A percentile compares a stretch with the other conserved stretches of the same genome.
Evolutionary conservation across 352 stramenopile genomes (phyloP).

Genomic region (Pythium periplocum): DNA sequence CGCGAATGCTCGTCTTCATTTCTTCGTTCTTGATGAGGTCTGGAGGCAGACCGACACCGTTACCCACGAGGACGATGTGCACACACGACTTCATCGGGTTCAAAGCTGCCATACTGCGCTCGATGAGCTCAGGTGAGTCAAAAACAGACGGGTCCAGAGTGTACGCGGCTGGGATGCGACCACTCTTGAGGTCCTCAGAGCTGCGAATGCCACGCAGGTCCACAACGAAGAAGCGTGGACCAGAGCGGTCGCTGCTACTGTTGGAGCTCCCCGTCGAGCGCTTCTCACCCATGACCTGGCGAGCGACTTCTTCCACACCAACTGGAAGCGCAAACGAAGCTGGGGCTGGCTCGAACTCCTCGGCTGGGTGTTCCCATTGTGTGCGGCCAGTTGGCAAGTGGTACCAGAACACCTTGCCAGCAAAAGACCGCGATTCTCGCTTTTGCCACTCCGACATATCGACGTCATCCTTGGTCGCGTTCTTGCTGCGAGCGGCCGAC

Average conservation of each 20-base stretch:
- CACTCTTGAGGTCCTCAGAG: conserved; percentile 75
- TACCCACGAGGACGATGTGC: conserved; percentile 70
- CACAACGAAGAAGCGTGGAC: conserved; percentile 69
- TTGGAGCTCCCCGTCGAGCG: conserved; percentile 12
- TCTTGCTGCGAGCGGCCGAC: conserved; percentile 15
- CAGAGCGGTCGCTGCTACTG: neutral
- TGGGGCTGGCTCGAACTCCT: conserved; percentile 50
- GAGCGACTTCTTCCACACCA: conserved; percentile 60
- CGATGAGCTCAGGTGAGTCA: conserved; percentile 76
- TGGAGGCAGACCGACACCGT: conserved; percentile 62
- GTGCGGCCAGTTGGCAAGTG: conserved; percentile 67
- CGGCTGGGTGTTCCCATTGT: conserved; percentile 74
- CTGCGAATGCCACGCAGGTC: conserved; percentile 69
- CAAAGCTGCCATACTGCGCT: conserved; percentile 58
- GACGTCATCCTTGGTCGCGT: conserved; percentile 31
- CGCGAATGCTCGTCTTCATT: conserved; percentile 64
- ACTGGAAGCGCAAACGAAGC: conserved; percentile 63
- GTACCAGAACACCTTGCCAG: conserved; percentile 78
- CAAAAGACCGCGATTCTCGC: conserved; percentile 66
- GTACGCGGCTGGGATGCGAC: conserved; percentile 68
- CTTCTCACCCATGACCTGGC: conserved; percentile 65
- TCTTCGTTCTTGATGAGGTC: conserved; percentile 59
- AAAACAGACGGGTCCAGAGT: conserved; percentile 76
- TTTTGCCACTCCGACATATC: conserved; percentile 82
- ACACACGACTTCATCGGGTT: conserved; percentile 68